Evolutionary conservation across 1,284 basidiomycete species (phyloP), one percentile per base, ranked within the genome.

Genomic region (Pseudomicrostroma phylloplanum): DNA sequence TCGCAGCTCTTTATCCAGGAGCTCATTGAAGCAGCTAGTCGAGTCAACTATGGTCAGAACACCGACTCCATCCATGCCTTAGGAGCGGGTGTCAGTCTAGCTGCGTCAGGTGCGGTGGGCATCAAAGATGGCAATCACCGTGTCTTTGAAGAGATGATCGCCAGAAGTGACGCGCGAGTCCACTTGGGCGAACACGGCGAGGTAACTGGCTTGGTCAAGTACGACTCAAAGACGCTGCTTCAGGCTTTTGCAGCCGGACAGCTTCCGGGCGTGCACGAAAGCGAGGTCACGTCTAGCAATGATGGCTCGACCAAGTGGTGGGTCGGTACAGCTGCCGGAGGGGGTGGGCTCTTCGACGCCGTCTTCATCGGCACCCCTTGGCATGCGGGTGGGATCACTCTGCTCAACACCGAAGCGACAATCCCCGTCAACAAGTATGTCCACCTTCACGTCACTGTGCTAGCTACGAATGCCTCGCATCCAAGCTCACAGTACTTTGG

Each of bases 391-490:
- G 69, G 64, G 2, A 75, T 79, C 43, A 71, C 74, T 21, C 62
- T 79, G n/a, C 61, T 79, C 25, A 75, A 76, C 58, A 73, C 77
- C 6, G 59, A 66, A 3, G 57, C 82, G 19, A 81, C 82, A 54
- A 83, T 91, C 39, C 87, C 87, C 0, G 72, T 81, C 21, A 87
- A 89, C 67, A 85, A 86, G 13, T 96, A 94, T 74, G 85, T 92
- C 36, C 85, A 84, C 64, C 85, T 97, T 3, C 89, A 96, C 76
- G 92, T 96, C 57, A 96, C 94, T 7, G 84, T 94, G 17, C 82
- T 97, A 55, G 85, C 88, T 13, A 97, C 94, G 0, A 87, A 86
- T 2, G 82, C 87, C 0, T 79, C 85, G 1, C 80, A 80, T 2
- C 84, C 89, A 2, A 83, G 86, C 65, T 82, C 90, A 0, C 80